phyloP scores from a whole-genome alignment of 805 yeast species.

The Tetrapisispora taiwanensis region DNA sequence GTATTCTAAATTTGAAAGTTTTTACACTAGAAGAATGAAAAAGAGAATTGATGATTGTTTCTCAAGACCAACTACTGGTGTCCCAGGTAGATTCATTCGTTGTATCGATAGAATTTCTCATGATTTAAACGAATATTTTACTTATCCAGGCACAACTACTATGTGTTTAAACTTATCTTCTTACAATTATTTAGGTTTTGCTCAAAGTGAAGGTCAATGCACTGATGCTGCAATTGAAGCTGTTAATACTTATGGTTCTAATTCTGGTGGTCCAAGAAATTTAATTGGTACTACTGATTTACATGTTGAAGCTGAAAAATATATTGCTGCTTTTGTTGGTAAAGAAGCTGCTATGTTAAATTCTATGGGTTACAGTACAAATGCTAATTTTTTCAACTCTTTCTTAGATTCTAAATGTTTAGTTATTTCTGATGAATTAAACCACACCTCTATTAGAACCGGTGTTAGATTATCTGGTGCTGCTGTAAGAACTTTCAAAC shows the following conservation, averaged over 20 bases:
- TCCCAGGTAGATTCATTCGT: constrained; percentile 84
- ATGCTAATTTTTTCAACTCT: constrained; percentile 76
- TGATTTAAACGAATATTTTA: constrained; percentile 53
- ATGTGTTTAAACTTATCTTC: constrained; percentile 80
- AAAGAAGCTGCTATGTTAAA: constrained; percentile 80
- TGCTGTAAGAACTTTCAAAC: constrained; percentile 81
- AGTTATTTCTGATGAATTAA: constrained; percentile 86
- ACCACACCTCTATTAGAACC: constrained; percentile 91
- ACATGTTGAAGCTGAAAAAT: constrained; percentile 62
- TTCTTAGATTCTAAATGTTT: constrained; percentile 80
- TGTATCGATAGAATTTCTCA: constrained; percentile 71
- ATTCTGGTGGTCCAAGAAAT: constrained; percentile 69
- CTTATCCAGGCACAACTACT: constrained; percentile 64
- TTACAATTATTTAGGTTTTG: constrained; percentile 93
- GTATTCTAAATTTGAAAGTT: constrained; percentile 86
- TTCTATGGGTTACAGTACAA: constrained; percentile 94
- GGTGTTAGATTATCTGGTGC: constrained; percentile 93
- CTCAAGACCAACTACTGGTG: constrained; percentile 93
- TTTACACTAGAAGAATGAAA: constrained; percentile 86
- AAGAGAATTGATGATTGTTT: constrained; percentile 89
- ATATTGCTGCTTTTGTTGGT: constrained; percentile 79
- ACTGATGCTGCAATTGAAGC: constrained; percentile 63
- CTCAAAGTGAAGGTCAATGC: constrained; percentile 87
- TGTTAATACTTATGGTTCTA: constrained; percentile 62
- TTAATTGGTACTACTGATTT: constrained; percentile 67